Percentiles rank a stretch among this genome's conserved stretches.
These are phyloP conservation scores for Cladobotryum mycophilum DNA, from an alignment of 2,329 filamentous ascomycete species.

Conservation along the genomic window DNA sequence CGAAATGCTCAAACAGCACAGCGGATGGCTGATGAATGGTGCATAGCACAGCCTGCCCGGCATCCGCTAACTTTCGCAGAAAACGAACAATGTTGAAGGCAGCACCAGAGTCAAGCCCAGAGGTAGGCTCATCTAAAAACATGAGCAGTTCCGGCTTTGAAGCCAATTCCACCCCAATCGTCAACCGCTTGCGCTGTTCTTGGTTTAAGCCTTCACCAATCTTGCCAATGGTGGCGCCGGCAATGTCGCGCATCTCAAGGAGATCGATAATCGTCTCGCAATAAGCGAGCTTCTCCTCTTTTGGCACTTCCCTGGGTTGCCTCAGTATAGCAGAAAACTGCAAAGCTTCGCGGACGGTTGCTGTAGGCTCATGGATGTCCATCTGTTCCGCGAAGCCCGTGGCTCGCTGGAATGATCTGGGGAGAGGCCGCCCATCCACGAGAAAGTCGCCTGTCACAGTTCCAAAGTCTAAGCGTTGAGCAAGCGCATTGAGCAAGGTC, in stretches of 20 bases:
- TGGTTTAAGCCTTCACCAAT: slow-evolving; percentile 54
- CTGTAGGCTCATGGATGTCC: slow-evolving; percentile 60
- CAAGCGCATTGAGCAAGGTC: slow-evolving; percentile 66
- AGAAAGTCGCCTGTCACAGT: slow-evolving; percentile 71
- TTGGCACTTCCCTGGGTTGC: slow-evolving; percentile 50
- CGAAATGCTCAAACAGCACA: slow-evolving; percentile 51
- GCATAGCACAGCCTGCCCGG: slow-evolving; percentile 53
- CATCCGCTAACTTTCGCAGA: slow-evolving; percentile 53
- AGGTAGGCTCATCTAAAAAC: slow-evolving; percentile 59
- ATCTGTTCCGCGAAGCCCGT: slow-evolving; percentile 64
- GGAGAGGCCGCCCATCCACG: slow-evolving; percentile 66
- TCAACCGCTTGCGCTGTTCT: slow-evolving; percentile 52
- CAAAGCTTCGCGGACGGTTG: slow-evolving; percentile 61
- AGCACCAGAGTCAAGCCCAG: slow-evolving; percentile 51
- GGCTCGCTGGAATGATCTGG: slow-evolving; percentile 71
- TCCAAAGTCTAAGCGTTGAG: slow-evolving; percentile 70
- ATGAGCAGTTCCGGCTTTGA: slow-evolving; percentile 54
- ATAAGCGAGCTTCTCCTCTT: slow-evolving; percentile 60
- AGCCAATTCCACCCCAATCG: slow-evolving; percentile 51
- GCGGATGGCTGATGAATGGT: slow-evolving; percentile 56
- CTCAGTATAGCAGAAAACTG: slow-evolving; percentile 60
- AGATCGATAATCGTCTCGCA: slow-evolving; percentile 63
- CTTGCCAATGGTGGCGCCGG: slow-evolving; percentile 57
- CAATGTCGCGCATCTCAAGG: slow-evolving; percentile 61
- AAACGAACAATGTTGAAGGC: slow-evolving; percentile 58